A percentile compares a stretch with the other conserved stretches of the same genome.
phyloP scores from a whole-genome alignment of 306 rosid species.

The Benincasa hispida region DNA sequence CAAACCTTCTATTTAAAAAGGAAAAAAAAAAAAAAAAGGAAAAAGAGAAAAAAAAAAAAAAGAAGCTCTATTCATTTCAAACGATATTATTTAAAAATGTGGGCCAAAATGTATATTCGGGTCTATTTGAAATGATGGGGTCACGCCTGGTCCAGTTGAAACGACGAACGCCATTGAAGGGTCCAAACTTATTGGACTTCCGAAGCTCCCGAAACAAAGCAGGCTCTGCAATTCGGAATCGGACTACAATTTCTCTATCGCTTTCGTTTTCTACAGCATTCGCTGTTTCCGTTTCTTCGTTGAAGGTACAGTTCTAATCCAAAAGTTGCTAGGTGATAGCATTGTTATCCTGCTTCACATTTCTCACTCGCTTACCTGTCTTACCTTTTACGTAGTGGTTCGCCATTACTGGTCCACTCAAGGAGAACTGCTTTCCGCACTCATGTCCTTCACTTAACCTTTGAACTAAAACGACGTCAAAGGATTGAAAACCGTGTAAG shows the following conservation, averaged over 20 bases:
- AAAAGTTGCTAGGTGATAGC: neutral
- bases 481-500: neutral
- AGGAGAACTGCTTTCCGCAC: neutral
- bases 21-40: too few relatives aligned
- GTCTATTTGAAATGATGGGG: neutral
- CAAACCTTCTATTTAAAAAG: too few relatives aligned
- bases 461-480: neutral
- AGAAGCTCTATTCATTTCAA: too few relatives aligned
- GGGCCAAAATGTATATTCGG: neutral
- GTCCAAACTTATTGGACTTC: neutral
- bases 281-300: neutral
- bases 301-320: neutral
- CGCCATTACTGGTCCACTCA: neutral
- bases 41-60: too few relatives aligned
- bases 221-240: neutral
- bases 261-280: neutral
- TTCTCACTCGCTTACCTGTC: neutral
- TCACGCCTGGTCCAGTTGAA: neutral
- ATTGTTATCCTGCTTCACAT: neutral
- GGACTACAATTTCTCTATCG: neutral
- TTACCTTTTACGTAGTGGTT: neutral
- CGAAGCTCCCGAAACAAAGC: neutral
- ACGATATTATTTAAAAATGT: neutral
- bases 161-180: neutral
- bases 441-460: neutral